Evolutionary conservation across 306 rosid species (phyloP), one percentile per base, ranked within the genome.

Genomic region (Psophocarpus tetragonolobus): DNA sequence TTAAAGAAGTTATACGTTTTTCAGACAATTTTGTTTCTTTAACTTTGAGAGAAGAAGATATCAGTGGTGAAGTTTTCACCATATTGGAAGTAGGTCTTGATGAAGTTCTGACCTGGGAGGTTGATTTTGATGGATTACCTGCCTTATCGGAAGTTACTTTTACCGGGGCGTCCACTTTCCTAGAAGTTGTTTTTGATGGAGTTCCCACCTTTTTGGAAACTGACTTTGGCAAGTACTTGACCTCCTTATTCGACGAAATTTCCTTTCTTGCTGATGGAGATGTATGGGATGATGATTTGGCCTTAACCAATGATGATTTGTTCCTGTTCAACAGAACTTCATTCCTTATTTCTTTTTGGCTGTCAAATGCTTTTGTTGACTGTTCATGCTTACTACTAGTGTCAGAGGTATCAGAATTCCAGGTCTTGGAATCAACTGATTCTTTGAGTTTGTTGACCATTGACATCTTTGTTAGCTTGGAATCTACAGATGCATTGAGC

Each of bases 231-330:
- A 29, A 33, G 15, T 83, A 76, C 44, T 76, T 84, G 77, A 68
- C 66, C 79, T 83, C 78, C 75, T 68, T 82, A 23, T 68, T 24
- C 13, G 88, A 62, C 8, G 89, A 82, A 21, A 73, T 45, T 80
- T 78, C 84, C 42, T 41, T 89, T 73, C 81, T 89, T 35, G 18
- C 20, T 45, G 69, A 10, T 32, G 79, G 71, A 48, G 88, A 76
- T 58, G 44, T 8, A 38, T 8, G 68, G 7, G 53, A 47, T 18
- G 80, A 80, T 58, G 84, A 50, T 84, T 84, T 81, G 17, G 76
- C 61, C 75, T 87, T 86, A 41, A 58, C 75, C 79, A 17, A 72
- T 30, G 87, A 73, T 77, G 80, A 69, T 78, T 82, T 88, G 73
- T 78, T 82, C 84, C 15, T 71, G 56, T 76, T 84, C 0, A 76